These are phyloP conservation scores for Diaporthe australafricana DNA, from an alignment of 2,329 filamentous ascomycete species.

Conservation along the genomic window DNA sequence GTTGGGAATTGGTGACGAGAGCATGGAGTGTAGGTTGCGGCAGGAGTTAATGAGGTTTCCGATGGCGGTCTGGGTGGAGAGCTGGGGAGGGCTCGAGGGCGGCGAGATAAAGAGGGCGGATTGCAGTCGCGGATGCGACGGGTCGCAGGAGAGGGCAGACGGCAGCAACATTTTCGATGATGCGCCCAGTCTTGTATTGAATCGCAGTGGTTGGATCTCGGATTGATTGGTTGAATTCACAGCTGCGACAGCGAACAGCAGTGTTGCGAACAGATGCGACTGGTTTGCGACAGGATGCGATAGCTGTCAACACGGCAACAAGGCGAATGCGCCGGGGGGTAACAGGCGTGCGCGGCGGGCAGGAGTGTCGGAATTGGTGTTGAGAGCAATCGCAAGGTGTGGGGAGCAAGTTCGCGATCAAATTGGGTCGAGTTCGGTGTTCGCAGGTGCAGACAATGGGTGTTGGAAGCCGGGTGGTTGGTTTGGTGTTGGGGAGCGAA, in stretches of 20 bases:
- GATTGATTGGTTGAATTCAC: not conserved
- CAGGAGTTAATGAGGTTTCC: slow-evolving; percentile 70
- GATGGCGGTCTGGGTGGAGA: slow-evolving; percentile 59
- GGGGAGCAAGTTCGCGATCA: slow-evolving; percentile 27
- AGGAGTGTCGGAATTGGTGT: not conserved
- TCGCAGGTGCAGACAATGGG: slow-evolving; percentile 25
- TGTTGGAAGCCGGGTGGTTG: slow-evolving; percentile 27
- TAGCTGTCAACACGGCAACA: not conserved
- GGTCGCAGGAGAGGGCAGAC: slow-evolving; percentile 69
- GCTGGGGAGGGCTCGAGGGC: slow-evolving; percentile 65
- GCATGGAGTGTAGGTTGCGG: slow-evolving; percentile 70
- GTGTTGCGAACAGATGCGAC: slow-evolving; percentile 16
- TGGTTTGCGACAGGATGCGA: slow-evolving; percentile 34
- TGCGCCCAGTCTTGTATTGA: not conserved
- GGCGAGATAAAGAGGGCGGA: slow-evolving; percentile 67
- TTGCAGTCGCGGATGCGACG: slow-evolving; percentile 62
- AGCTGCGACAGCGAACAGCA: slow-evolving; percentile 10
- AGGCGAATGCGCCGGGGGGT: slow-evolving; percentile 36
- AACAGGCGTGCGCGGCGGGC: slow-evolving; percentile 32
- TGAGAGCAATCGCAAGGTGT: slow-evolving; percentile 31
- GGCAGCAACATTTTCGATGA: slow-evolving; percentile 64
- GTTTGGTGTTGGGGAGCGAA: slow-evolving; percentile 10
- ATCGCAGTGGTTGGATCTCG: not conserved
- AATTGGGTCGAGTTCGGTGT: slow-evolving; percentile 26
- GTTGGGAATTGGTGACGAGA: slow-evolving; percentile 54